phyloP scores from a whole-genome alignment of 2,329 filamentous ascomycete genomes.

The Aspergillus oerlinghausenensis region DNA sequence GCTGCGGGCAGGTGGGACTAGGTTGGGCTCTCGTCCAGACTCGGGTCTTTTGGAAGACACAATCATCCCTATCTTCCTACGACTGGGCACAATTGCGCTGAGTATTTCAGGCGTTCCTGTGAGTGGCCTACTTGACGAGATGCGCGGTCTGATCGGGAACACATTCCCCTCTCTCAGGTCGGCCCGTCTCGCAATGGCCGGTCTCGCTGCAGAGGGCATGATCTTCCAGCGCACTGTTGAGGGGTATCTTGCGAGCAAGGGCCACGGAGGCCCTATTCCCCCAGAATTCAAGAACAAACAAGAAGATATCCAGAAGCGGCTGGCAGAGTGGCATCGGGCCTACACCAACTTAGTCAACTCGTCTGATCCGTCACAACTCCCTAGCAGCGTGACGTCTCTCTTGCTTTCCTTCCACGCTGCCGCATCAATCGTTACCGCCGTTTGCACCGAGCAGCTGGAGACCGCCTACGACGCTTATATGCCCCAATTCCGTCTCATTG shows the following conservation, averaged over 20 bases:
- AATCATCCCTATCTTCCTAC: slow-evolving; percentile 28
- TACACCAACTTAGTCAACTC: background rate
- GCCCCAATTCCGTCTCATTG: slow-evolving; percentile 1
- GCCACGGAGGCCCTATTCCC: background rate
- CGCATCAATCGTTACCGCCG: background rate
- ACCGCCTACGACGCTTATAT: background rate
- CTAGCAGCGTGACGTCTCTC: background rate
- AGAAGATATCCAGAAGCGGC: background rate
- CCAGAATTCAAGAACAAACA: background rate
- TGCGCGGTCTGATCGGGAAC: background rate
- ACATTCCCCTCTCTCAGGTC: slow-evolving; percentile 17
- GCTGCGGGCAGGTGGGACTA: slow-evolving; percentile 13
- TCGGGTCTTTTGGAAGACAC: slow-evolving; percentile 18
- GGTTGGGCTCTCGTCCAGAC: background rate
- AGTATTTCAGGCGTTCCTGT: slow-evolving; percentile 8
- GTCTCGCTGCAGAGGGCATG: background rate
- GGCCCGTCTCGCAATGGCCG: slow-evolving; percentile 1
- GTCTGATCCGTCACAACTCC: background rate
- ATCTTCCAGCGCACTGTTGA: slow-evolving; percentile 2
- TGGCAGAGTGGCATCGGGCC: slow-evolving; percentile 2
- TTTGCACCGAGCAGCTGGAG: background rate
- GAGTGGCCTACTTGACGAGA: slow-evolving; percentile 5
- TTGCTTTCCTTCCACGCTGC: slow-evolving; percentile 4
- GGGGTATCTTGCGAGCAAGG: background rate
- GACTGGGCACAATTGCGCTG: slow-evolving; percentile 20